These are phyloP conservation scores for Labyrinthula sp. DNA, from an alignment of 352 stramenopile species.

Conservation along the genomic window DNA sequence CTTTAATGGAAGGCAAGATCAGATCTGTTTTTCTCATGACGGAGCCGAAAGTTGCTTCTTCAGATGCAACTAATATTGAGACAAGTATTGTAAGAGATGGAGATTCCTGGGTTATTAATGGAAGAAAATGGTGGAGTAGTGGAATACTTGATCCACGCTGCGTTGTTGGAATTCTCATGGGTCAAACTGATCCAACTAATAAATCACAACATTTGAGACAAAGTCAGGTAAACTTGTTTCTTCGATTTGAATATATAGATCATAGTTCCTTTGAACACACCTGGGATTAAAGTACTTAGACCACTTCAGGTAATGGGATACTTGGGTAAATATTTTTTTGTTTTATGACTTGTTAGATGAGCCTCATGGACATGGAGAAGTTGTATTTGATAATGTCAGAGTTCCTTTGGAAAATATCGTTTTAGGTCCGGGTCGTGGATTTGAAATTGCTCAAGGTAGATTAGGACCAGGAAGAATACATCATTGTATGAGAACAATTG, in stretches of 20 bases:
- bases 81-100: slow-evolving; percentile 42
- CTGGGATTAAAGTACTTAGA: slow-evolving; percentile 36
- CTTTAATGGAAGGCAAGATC: slow-evolving; percentile 69
- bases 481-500: slow-evolving; percentile 88
- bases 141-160: slow-evolving; percentile 66
- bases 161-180: slow-evolving; percentile 49
- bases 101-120: slow-evolving; percentile 71
- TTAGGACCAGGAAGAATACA: slow-evolving; percentile 75
- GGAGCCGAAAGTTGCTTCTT: slow-evolving; percentile 74
- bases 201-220: too few species aligned
- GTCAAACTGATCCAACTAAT: slow-evolving; percentile 33
- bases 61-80: slow-evolving; percentile 82
- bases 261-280: slow-evolving; percentile 35
- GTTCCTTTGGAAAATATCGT: slow-evolving; percentile 35
- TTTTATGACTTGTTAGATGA: too few species aligned
- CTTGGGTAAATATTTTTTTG: too few species aligned
- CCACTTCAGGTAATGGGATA: slow-evolving; percentile 79
- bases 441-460: slow-evolving; percentile 59
- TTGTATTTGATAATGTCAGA: slow-evolving; percentile 43
- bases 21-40: slow-evolving; percentile 90
- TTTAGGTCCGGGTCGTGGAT: slow-evolving; percentile 49
- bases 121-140: slow-evolving; percentile 84
- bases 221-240: too few species aligned
- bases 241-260: too few species aligned
- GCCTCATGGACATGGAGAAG: slow-evolving; percentile 59